A percentile compares a stretch with the other conserved stretches of the same genome.
These are phyloP conservation scores for Myrica gale DNA, from an alignment of 306 rosid genomes.

Conservation along the genomic window DNA sequence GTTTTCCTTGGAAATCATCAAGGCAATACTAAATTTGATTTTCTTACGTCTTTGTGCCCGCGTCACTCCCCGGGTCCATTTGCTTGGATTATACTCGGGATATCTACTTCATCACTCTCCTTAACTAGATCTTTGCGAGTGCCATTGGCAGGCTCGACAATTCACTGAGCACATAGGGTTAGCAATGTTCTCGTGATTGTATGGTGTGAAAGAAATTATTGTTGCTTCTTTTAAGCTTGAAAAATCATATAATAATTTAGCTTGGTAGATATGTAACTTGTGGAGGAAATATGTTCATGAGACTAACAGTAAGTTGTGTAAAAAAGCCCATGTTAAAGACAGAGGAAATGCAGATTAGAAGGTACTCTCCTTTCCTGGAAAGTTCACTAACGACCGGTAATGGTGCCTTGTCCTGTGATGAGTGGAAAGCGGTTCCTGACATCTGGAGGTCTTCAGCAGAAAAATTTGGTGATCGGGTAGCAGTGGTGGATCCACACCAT, in stretches of 20 bases:
- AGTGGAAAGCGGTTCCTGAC: slow-evolving; percentile 94
- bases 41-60: background rate
- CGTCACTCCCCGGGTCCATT: background rate
- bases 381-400: slow-evolving; percentile 46
- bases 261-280: background rate
- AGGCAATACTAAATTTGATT: background rate
- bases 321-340: slow-evolving; percentile 37
- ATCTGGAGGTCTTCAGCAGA: slow-evolving; percentile 90
- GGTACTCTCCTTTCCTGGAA: slow-evolving; percentile 77
- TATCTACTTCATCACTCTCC: background rate
- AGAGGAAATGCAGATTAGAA: slow-evolving; percentile 53
- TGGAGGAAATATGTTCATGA: background rate
- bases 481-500: slow-evolving; percentile 76
- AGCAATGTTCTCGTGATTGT: background rate
- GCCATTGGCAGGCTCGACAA: background rate
- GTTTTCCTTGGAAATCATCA: background rate
- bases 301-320: slow-evolving; percentile 12
- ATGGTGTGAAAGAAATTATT: background rate
- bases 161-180: background rate
- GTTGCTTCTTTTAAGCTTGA: background rate
- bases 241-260: background rate
- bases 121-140: background rate
- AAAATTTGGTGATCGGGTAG: slow-evolving; percentile 72
- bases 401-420: slow-evolving; percentile 45
- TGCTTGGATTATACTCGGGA: background rate